These are phyloP conservation scores for Lindgomyces ingoldianus DNA, from an alignment of 495 filamentous ascomycete genomes.

Conservation along the genomic window DNA sequence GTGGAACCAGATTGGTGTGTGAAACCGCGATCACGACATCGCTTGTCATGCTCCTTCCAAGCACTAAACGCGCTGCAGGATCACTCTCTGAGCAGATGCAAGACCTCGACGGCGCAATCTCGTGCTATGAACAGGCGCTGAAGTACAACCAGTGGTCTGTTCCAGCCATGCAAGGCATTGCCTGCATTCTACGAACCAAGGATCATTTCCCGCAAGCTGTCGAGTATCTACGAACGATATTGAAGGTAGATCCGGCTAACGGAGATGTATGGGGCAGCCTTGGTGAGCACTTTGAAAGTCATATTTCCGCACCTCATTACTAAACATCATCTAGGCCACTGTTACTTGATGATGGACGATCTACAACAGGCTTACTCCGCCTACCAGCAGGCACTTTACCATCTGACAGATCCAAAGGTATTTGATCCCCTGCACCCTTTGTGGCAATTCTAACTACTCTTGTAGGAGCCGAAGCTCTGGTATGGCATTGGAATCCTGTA, in stretches of 20 bases:
- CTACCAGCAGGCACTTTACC: constrained; percentile 92
- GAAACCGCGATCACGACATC: constrained; percentile 14
- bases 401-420: constrained; percentile 93
- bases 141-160: constrained; percentile 87
- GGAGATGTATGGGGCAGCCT: constrained; percentile 97
- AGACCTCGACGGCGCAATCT: constrained; percentile 82
- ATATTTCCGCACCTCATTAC: constrained; percentile 6
- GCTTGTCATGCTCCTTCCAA: neutral
- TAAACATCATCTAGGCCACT: constrained; percentile 65
- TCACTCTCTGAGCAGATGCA: constrained; percentile 84
- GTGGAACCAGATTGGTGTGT: constrained; percentile 92
- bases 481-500: constrained; percentile 99
- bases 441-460: constrained; percentile 11
- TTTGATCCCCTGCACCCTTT: constrained; percentile 1
- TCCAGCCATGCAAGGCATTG: constrained; percentile 91
- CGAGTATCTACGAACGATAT: constrained; percentile 86
- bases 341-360: constrained; percentile 99
- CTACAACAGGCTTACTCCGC: constrained; percentile 96
- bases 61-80: constrained; percentile 54
- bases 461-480: constrained; percentile 96
- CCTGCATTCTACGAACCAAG: constrained; percentile 82
- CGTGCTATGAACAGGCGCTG: constrained; percentile 85
- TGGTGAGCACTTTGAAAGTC: constrained; percentile 58
- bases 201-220: constrained; percentile 94
- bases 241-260: constrained; percentile 85